phyloP scores from a whole-genome alignment of 805 yeast genomes.

The Candida gorgasii region DNA sequence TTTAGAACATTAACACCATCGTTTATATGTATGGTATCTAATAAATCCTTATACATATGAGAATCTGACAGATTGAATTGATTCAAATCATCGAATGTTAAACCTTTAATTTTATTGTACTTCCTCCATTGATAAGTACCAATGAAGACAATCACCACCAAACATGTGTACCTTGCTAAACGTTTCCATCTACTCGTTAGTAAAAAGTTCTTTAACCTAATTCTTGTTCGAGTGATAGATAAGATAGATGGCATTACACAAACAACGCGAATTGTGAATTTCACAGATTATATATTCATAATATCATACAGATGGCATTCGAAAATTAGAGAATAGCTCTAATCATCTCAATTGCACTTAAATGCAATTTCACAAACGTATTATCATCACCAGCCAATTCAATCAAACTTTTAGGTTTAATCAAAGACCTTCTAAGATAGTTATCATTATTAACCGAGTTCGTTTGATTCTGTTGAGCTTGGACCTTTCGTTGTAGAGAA shows the following conservation, averaged over 20 bases:
- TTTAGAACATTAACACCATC: neutral
- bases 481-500: conserved; percentile 31
- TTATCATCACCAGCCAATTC: conserved; percentile 56
- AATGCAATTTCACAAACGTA: conserved; percentile 57
- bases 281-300: neutral
- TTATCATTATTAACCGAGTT: conserved; percentile 39
- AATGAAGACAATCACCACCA: too few relatives aligned
- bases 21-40: neutral
- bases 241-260: neutral
- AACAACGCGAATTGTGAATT: neutral
- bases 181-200: too few relatives aligned
- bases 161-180: too few relatives aligned
- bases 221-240: neutral
- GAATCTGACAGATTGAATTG: neutral
- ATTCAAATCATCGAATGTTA: neutral
- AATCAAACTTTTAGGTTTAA: conserved; percentile 55
- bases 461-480: conserved; percentile 11
- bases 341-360: conserved; percentile 61
- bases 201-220: neutral
- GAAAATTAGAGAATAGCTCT: conserved; percentile 17
- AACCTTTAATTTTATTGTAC: too few relatives aligned
- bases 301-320: neutral
- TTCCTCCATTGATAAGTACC: too few relatives aligned
- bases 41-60: neutral
- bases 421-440: conserved; percentile 56